Evolutionary conservation across 495 filamentous ascomycete genomes (phyloP).

Genomic region (Rostrohypoxylon terebratum): DNA sequence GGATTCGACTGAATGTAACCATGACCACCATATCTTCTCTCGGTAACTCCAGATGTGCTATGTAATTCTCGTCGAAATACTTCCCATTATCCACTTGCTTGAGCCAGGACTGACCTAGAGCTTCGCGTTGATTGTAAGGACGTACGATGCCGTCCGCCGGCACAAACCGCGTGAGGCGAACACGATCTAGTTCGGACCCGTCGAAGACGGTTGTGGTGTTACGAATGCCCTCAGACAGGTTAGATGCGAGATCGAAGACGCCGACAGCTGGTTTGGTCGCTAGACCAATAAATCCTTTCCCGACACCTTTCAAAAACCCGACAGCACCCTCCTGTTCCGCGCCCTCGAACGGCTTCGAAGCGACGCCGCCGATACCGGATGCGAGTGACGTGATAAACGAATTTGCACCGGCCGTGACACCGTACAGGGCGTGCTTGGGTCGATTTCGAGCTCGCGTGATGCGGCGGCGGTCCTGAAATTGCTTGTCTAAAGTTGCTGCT

Average conservation of each 20-base stretch:
- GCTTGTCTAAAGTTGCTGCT: constrained; percentile 95
- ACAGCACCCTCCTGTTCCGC: constrained; percentile 94
- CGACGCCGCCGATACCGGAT: constrained; percentile 91
- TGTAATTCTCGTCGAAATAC: constrained; percentile 97
- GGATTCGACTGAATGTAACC: constrained; percentile 91
- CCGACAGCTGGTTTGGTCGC: constrained; percentile 97
- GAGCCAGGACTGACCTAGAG: constrained; percentile 97
- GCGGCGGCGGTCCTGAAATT: constrained; percentile 94
- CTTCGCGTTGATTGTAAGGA: constrained; percentile 95
- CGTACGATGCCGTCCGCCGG: constrained; percentile 92
- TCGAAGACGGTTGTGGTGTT: constrained; percentile 99
- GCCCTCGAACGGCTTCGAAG: constrained; percentile 91
- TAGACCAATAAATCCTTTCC: constrained; percentile 91
- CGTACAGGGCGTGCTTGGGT: constrained; percentile 96
- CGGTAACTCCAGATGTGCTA: constrained; percentile 92
- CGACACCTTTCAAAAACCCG: constrained; percentile 97
- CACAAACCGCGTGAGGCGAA: constrained; percentile 91
- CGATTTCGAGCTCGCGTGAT: constrained; percentile 94
- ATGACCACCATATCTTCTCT: constrained; percentile 93
- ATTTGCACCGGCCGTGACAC: constrained; percentile 94
- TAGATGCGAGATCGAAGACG: constrained; percentile 95
- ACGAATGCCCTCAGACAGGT: constrained; percentile 94
- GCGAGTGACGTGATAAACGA: constrained; percentile 93
- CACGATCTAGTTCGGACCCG: constrained; percentile 90
- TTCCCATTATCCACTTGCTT: constrained; percentile 97